Percentiles rank a stretch among this genome's conserved stretches.
Conservation (phyloP, 164 flowering plant species). For the Paratinospora sagittata region DNA sequence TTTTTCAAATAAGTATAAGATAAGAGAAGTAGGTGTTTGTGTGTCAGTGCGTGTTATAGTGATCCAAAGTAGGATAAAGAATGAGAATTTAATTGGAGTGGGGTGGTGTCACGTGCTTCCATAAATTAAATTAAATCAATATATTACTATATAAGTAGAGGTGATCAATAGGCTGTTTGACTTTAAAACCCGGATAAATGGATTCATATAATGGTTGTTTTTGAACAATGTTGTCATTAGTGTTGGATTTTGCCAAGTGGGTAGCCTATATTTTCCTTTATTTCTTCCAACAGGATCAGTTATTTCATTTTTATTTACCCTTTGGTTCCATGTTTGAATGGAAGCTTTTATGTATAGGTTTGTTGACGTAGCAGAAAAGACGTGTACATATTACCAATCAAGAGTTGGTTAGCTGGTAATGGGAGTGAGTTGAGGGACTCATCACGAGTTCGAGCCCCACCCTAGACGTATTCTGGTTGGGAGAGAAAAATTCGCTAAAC, state of each 20-base stretch:
- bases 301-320: no score
- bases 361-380: no score
- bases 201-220: neutral
- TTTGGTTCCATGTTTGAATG: no score
- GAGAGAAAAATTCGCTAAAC: no score
- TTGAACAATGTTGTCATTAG: neutral
- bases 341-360: no score
- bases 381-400: no score
- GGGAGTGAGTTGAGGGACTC: no score
- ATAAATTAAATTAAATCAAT: neutral
- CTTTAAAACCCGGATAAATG: neutral
- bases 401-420: no score
- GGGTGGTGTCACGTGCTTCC: slow-evolving; percentile 5
- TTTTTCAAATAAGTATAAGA: slow-evolving; percentile 2
- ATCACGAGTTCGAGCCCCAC: no score
- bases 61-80: slow-evolving; percentile 14
- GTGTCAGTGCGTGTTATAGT: slow-evolving; percentile 5
- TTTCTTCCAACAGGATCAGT: no score
- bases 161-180: neutral
- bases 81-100: neutral
- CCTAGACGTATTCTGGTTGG: no score
- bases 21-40: neutral
- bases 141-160: neutral
- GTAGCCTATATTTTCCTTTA: neutral
- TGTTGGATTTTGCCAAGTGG: slow-evolving; percentile 3